Base-by-base conservation (phyloP, 352 stramenopile genomes). In the Pythium pyrilobum region DNA sequence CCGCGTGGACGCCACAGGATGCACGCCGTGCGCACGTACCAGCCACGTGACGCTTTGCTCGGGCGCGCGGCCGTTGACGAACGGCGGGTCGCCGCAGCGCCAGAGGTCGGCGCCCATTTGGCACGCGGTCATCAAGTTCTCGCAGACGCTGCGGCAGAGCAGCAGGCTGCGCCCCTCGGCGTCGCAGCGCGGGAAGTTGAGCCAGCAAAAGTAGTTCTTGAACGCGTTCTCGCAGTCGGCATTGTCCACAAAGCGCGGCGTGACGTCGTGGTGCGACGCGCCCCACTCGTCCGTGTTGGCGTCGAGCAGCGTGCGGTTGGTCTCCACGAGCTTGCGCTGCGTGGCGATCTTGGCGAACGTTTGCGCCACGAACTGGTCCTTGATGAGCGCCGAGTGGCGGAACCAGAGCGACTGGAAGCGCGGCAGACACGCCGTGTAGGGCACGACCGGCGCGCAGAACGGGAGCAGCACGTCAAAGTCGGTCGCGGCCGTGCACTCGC, bases 171-270 rank as follows among this genome's bases (percentile, higher is more conserved):
- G 59, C 6, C 83, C 74, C 47, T 93, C 83, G 21, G 84, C 71
- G 58, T 96, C 88, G 65, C 88, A 97, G 28, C 89, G 75, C 18
- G 89, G 89, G 59, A 97, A 97, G 65, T 96, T 97, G 15, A 96
- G 41, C 82, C 80, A 97, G 62, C 88, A 97, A 28, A 92, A 84
- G 58, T 93, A 97, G 52, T 92, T 92, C 33, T 67, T 67, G 60
- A 93, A 97, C n/a, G 89, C 85, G 48, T 95, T 87, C 62, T 92
- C 69, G 39, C 89, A 97, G 58, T 96, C 89, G 9, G 77, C 59
- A 50, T 96, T 95, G 41, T 94, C 78, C 23, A 75, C 70, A 57
- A 95, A 96, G 20, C 83, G 80, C 55, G 85, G 73, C 47, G 77
- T 72, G 32, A 89, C 84, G 41, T 80, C 70, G 18, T 77, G 63